Evolutionary conservation across 805 yeast genomes (phyloP), one percentile per base, ranked within the genome.

Genomic region (Ogataea paraovalis): DNA sequence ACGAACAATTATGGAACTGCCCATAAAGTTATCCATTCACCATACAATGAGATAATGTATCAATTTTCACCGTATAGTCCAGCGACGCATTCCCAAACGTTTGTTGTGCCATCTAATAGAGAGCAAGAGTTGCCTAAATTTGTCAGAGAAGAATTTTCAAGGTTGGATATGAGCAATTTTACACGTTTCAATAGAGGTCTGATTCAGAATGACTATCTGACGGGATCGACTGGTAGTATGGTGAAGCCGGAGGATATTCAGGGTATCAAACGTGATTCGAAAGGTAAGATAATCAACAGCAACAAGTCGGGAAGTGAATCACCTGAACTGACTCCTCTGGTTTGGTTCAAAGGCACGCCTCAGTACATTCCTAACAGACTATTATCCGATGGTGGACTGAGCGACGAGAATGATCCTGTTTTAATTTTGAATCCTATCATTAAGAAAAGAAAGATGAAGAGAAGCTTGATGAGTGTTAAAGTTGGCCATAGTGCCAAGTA

Each of bases 401-500:
- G 46, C 10, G 58, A 46, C 10, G 21, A 36, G n/a, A 34, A 48
- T 19, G 51, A 50, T 20, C 42, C 41, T 14, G 52, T 41, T 32
- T 19, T 30, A 18, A 23, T 45, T 14, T 45, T 48, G 42, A 45
- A 56, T 22, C 63, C 64, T 12, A 39, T 55, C n/a, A 13, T 49
- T 10, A 60, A 59, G 43, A 55, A 47, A 33, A 25, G 41, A 44
- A 57, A 54, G 44, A 37, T 49, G 16, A 43, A 34, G 10, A 43
- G 37, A 23, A 60, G 60, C n/a, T 39, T 71, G 46, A 48, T 73
- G 52, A 49, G 59, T 3, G 53, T 64, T 23, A 75, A 76, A 33
- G 61, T 83, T 33, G 89, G 95, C 5, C 95, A 88, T 58, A 78
- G 86, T 44, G 87, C 89, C 2, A 73, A 75, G 58, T 90, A 86